Percentiles rank a stretch among this genome's conserved stretches.
These are phyloP conservation scores for Iberis amara DNA, from an alignment of 441 rosid genomes.

Conservation along the genomic window DNA sequence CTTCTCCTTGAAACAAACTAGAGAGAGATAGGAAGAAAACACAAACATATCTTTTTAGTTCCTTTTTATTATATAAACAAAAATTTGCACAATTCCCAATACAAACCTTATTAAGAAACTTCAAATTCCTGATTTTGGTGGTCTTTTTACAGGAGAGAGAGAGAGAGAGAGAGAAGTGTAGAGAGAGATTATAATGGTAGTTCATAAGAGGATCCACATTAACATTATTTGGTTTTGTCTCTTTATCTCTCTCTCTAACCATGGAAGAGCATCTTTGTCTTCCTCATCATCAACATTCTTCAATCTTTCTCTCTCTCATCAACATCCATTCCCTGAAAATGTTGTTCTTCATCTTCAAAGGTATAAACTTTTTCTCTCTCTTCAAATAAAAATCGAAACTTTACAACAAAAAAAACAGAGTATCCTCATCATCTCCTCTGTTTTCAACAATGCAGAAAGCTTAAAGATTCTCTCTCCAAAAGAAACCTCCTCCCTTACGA, in stretches of 20 bases:
- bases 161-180: constrained; percentile 7
- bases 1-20: constrained; percentile 32
- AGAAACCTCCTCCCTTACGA: constrained; percentile 37
- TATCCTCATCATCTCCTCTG: constrained; percentile 18
- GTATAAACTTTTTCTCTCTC: constrained; percentile 33
- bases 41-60: constrained; percentile 16
- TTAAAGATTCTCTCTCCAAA: constrained; percentile 55
- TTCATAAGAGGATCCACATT: constrained; percentile 36
- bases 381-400: background rate
- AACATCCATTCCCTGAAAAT: constrained; percentile 74
- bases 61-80: constrained; percentile 15
- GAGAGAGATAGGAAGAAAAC: constrained; percentile 2
- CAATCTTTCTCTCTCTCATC: constrained; percentile 70
- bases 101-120: constrained; percentile 18
- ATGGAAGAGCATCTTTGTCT: constrained; percentile 22
- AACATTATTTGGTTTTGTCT: constrained; percentile 40
- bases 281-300: constrained; percentile 24
- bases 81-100: constrained; percentile 31
- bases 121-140: constrained; percentile 15
- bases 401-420: constrained; percentile 22
- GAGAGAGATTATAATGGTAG: constrained; percentile 24
- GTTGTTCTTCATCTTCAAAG: constrained; percentile 60
- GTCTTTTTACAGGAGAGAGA: no score
- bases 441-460: constrained; percentile 36
- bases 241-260: constrained; percentile 26